Evolutionary conservation across 495 filamentous ascomycete species (phyloP).

Genomic region (Hypoxylon perforatum): DNA sequence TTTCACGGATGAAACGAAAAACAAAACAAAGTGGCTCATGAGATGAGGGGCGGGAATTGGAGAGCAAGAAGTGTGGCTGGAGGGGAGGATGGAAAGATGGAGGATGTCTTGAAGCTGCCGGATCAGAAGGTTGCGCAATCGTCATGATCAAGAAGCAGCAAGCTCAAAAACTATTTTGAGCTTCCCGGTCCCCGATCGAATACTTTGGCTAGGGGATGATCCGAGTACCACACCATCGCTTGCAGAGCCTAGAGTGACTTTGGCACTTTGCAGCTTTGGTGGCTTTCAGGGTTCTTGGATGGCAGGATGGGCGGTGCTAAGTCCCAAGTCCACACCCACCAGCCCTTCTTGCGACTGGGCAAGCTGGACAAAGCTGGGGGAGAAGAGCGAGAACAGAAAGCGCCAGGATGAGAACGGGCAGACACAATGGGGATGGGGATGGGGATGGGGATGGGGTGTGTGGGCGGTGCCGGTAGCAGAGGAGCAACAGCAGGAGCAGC

Average conservation of each 20-base stretch:
- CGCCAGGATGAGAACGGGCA: not conserved
- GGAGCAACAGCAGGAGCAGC: no score
- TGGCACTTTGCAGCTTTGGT: constrained; percentile 28
- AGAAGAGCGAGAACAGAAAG: constrained; percentile 2
- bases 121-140: constrained; percentile 30
- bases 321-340: constrained; percentile 32
- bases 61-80: constrained; percentile 32
- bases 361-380: no score
- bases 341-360: constrained; percentile 33
- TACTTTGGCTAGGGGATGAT: constrained; percentile 32
- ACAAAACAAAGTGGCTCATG: constrained; percentile 40
- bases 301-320: constrained; percentile 31
- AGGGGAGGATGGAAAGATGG: no score
- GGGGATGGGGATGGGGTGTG: no score
- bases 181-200: constrained; percentile 38
- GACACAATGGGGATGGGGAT: no score
- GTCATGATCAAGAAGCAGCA: no score
- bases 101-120: constrained; percentile 30
- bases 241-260: constrained; percentile 32
- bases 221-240: constrained; percentile 38
- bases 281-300: no score
- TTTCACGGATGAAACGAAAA: constrained; percentile 23
- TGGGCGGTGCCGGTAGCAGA: constrained; percentile 10
- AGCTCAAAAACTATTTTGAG: constrained; percentile 27
- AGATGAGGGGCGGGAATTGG: constrained; percentile 15